Base-by-base conservation (phyloP, 148 eudicot species). In the Rhododendron griersonianum region DNA sequence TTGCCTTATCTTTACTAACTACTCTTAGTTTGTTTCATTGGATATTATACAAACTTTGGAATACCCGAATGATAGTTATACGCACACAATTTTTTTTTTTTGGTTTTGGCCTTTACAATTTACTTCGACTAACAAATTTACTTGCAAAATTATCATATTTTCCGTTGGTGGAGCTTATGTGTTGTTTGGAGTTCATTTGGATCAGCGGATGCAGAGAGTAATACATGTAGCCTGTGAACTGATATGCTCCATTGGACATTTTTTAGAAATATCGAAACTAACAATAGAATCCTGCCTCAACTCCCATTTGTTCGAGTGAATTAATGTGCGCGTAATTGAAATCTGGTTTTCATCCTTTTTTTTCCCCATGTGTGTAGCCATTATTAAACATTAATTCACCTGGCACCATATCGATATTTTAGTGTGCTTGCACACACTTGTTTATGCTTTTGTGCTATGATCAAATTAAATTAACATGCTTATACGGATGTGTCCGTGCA, bases 401-500 rank as follows among this genome's bases (percentile, higher is more conserved):
- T 28, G 79, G 44, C 33, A 3, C 67, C 83, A 63, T 85, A 21
- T 80, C 1, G 47, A 44, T 16, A 11, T 84, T 37, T 71, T 74
- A 41, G 25, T 37, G 18, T 82, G 41, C 81, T 82, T 82, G 81
- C 11, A 57, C 21, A 9, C 47, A 18, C 55, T 69, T 51, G 25
- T 71, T 7, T 82, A 71, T 35, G 61, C 63, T 35, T 86, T 25
- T 8, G 18, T 13, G 2, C 59, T 41, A 33, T 82, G 45, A 51
- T 71, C 35, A 55, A 82, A 37, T 77, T 33, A 73, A 37, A 48
- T 19, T 48, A 7, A 81, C 59, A 61, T 69, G 33, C 61, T 75
- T 15, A 18, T 15, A 45, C 57, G 81, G 41, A 37, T 82, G 13
- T 84, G 67, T 85, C 59, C 78, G 82, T 25, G 81, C 93, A 92